Conservation (phyloP, 805 yeast species). For the Candida caryicola region DNA sequence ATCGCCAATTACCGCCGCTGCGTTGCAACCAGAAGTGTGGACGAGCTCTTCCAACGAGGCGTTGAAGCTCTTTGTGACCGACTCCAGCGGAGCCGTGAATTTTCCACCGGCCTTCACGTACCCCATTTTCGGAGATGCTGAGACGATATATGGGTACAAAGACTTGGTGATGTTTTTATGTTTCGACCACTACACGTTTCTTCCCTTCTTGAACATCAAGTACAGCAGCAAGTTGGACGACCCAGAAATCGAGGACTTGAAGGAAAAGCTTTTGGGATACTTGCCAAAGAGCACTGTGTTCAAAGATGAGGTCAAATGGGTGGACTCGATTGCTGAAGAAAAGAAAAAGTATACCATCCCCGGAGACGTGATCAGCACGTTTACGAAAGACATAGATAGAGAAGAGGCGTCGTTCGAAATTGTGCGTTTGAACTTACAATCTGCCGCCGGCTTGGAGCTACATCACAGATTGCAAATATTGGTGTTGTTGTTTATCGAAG, state of each 20-base stretch:
- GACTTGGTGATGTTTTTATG: conserved; percentile 62
- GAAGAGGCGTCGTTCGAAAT: conserved; percentile 47
- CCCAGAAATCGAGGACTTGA: conserved; percentile 58
- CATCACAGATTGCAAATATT: conserved; percentile 75
- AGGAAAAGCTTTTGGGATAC: conserved; percentile 49
- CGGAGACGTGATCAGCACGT: conserved; percentile 31
- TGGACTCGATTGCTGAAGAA: conserved; percentile 50
- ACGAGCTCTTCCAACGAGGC: conserved; percentile 70
- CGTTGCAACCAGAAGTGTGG: conserved; percentile 68
- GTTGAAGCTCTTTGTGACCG: conserved; percentile 53
- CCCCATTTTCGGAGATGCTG: conserved; percentile 91
- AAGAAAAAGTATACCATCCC: conserved; percentile 42
- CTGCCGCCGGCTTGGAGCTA: conserved; percentile 45
- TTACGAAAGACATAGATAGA: conserved; percentile 15
- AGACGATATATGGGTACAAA: conserved; percentile 80
- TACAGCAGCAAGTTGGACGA: conserved; percentile 52
- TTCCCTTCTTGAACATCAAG: conserved; percentile 66
- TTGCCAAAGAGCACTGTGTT: conserved; percentile 61
- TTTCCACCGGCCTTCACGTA: conserved; percentile 84
- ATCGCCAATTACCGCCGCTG: conserved; percentile 2
- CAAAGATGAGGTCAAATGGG: conserved; percentile 70
- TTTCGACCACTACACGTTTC: conserved; percentile 71
- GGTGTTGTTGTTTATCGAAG: conserved; percentile 84
- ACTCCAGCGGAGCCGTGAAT: conserved; percentile 50
- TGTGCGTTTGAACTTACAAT: conserved; percentile 46